Conservation (phyloP, 2,329 filamentous ascomycete species). For the Gyromitra esculenta region DNA sequence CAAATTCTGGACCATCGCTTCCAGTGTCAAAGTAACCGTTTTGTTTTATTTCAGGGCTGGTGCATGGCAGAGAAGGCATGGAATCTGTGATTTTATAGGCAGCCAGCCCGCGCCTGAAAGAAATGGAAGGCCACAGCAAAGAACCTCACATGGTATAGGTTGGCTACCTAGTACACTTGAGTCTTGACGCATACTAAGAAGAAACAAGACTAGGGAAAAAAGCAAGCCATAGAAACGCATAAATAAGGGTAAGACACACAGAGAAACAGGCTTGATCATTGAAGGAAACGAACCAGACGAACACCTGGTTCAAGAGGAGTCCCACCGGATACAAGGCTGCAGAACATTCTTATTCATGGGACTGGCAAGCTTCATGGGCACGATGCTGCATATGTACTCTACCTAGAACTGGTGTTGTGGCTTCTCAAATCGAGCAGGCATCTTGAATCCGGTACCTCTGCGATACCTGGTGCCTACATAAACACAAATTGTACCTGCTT, state of each 20-base stretch:
- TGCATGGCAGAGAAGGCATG: slow-evolving; percentile 24
- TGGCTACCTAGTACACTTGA: not conserved
- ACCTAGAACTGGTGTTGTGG: slow-evolving; percentile 3
- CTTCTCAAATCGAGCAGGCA: slow-evolving; percentile 9
- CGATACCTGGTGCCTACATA: slow-evolving; percentile 25
- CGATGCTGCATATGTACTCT: slow-evolving; percentile 24
- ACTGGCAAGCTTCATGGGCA: slow-evolving; percentile 20
- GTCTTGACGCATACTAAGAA: slow-evolving; percentile 17
- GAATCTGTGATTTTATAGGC: slow-evolving; percentile 28
- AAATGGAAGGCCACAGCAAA: slow-evolving; percentile 26
- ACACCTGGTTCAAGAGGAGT: slow-evolving; percentile 19
- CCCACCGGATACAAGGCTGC: slow-evolving; percentile 5
- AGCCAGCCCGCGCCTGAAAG: slow-evolving; percentile 1
- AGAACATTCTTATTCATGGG: slow-evolving; percentile 8
- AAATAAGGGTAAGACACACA: slow-evolving; percentile 38
- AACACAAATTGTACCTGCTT: slow-evolving; percentile 10
- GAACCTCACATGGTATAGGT: slow-evolving; percentile 32
- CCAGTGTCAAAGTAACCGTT: slow-evolving; percentile 38
- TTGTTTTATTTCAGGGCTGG: slow-evolving; percentile 40
- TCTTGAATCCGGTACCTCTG: slow-evolving; percentile 33
- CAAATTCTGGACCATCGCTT: slow-evolving; percentile 37
- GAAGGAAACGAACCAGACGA: slow-evolving; percentile 17
- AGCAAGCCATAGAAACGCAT: slow-evolving; percentile 24
- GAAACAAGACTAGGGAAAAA: slow-evolving; percentile 19
- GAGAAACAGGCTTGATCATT: slow-evolving; percentile 24